Base-by-base conservation (phyloP, 495 filamentous ascomycete genomes). In the Penicillium taxi region DNA sequence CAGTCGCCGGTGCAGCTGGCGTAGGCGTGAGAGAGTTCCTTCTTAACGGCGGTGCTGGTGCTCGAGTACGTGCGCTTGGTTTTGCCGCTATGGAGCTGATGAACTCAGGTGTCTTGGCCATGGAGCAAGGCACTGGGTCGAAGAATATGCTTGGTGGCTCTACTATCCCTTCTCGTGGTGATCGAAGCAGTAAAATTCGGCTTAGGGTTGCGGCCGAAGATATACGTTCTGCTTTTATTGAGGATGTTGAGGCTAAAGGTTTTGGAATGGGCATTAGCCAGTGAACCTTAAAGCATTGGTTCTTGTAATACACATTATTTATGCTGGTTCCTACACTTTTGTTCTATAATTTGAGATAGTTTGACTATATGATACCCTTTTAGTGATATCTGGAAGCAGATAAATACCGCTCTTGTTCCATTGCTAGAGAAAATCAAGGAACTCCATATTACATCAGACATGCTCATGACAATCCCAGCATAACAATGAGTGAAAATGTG, bases 181-280 rank as follows among this genome's bases (percentile, higher is more conserved):
- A 95, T 47, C 69, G 91, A 11, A 85, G 80, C 19, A 87, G 87
- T 24, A 90, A 89, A 56, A 77, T 99, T 7, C 68, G 90, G 42
- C 67, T 96, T 35, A 74, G 85, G 19, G 81, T 96, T 40, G 80
- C 82, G 1, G 83, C 94, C 27, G 91, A 96, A 48, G 91, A 99
- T 58, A 76, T 99, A 1, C 80, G 81, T 56, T 64, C 78, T 42
- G 91, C 93, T 23, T 79, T 96, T 47, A 77, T 79, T 40, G 90
- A 94, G 47, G 91, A 99, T 69, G 74, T 70, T 6, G 85, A 94
- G 59, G 82, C 90, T 16, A 84, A 80, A 53, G 78, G 77, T 11
- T 63, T 95, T 44, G 85, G 69, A 2, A 47, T 73, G 39, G 63
- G 64, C 14, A 48, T 63, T 57, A 61, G 66, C 30, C 43, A 48